These are phyloP conservation scores for Fomitopsis betulina DNA, from an alignment of 1,284 basidiomycete species.

Conservation along the genomic window DNA sequence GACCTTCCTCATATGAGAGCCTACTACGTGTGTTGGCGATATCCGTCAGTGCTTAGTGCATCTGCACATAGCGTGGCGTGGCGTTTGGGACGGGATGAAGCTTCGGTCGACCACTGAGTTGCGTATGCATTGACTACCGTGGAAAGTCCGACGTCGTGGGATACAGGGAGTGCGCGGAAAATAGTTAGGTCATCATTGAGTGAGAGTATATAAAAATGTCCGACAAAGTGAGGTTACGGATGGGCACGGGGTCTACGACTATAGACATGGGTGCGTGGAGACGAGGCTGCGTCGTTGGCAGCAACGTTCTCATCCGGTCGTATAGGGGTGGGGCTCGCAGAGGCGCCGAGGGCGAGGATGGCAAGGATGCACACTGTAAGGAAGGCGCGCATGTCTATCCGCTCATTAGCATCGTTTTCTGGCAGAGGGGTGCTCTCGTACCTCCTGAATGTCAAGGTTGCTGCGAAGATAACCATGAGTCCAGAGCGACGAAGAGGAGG, in stretches of 20 bases:
- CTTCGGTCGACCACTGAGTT: background rate
- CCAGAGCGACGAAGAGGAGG: background rate
- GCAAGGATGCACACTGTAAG: slow-evolving; percentile 5
- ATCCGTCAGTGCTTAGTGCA: too few species aligned
- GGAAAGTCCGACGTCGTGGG: background rate
- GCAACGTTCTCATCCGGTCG: background rate
- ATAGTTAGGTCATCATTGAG: background rate
- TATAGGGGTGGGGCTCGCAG: slow-evolving; percentile 1
- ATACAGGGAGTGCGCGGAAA: background rate
- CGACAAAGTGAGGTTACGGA: background rate
- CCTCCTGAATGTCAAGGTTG: background rate
- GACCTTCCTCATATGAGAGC: too few species aligned
- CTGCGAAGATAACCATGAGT: background rate
- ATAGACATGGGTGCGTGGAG: slow-evolving; percentile 3
- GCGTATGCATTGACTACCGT: background rate
- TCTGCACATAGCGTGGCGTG: background rate
- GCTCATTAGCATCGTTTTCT: background rate
- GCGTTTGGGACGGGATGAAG: background rate
- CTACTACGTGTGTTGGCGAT: too few species aligned
- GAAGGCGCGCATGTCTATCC: slow-evolving; percentile 2
- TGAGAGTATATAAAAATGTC: background rate
- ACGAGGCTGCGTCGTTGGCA: background rate
- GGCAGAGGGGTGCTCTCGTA: background rate
- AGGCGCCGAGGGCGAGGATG: slow-evolving; percentile 3
- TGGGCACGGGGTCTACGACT: slow-evolving; percentile 8